These are phyloP conservation scores for Aspergillus flavus DNA, from an alignment of 2,329 filamentous ascomycete species.

Conservation along the genomic window DNA sequence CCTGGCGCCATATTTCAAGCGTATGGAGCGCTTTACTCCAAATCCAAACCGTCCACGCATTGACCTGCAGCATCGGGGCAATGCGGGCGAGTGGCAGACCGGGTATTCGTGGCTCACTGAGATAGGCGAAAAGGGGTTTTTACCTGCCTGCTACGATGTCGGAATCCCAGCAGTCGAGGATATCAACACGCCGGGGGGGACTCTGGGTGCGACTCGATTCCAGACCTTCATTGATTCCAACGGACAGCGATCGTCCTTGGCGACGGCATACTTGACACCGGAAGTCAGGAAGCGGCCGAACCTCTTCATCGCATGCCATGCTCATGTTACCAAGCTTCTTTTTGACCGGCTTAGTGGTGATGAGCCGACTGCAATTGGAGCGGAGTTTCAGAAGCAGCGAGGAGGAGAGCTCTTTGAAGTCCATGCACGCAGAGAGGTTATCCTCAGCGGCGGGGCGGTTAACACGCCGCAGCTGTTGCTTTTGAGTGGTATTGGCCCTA, in stretches of 20 bases:
- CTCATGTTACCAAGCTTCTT: constrained; percentile 25
- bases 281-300: constrained; percentile 18
- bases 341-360: constrained; percentile 18
- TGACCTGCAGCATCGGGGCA: constrained; percentile 14
- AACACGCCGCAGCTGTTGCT: constrained; percentile 36
- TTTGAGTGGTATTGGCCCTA: constrained; percentile 38
- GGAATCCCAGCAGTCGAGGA: constrained; percentile 14
- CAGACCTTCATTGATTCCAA: constrained; percentile 23
- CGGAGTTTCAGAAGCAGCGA: constrained; percentile 16
- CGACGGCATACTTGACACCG: constrained; percentile 19
- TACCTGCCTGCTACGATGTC: constrained; percentile 15
- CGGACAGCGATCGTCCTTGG: constrained; percentile 21
- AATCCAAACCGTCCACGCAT: constrained; percentile 17
- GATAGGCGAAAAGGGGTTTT: constrained; percentile 20
- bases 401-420: constrained; percentile 17
- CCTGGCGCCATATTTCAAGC: constrained; percentile 51
- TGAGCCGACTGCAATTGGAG: constrained; percentile 13
- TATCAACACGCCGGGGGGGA: constrained; percentile 15
- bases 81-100: constrained; percentile 11
- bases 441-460: constrained; percentile 33
- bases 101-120: constrained; percentile 21
- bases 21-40: constrained; percentile 22
- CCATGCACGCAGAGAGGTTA: constrained; percentile 27
- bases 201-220: constrained; percentile 18
- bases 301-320: constrained; percentile 20